Base-by-base conservation (phyloP, 2,329 filamentous ascomycete genomes). In the Cryphonectria radicalis region DNA sequence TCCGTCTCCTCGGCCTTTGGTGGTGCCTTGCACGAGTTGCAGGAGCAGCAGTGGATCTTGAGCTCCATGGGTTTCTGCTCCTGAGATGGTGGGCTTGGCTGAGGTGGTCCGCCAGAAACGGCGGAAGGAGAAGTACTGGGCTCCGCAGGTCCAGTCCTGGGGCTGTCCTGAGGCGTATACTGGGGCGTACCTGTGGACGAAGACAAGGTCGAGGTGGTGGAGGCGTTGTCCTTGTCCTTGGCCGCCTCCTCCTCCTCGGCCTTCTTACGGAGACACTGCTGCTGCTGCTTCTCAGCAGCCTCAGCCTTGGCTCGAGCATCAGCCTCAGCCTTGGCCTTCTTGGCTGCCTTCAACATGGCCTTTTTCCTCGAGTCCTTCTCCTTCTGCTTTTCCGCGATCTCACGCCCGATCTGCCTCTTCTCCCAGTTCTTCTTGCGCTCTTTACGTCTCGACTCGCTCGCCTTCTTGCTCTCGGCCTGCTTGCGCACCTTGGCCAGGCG, bases 401-500 rank as follows among this genome's bases (percentile, higher is more conserved):
- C 76, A 32, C 79, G 78, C 68, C 78, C 80, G 10, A 81, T 72
- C 62, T 81, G 79, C 22, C 77, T 79, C 75, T 79, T 84, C 74
- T 79, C 81, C 80, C 76, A 82, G 66, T 75, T 74, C 66, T 74
- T 80, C 73, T 77, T 82, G 57, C 82, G 79, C 74, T 82, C 83
- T 70, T 81, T 81, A 75, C 85, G 82, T 32, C 83, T 81, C 2
- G 82, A 84, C 57, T 84, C 82, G 35, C 82, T 82, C 0, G 82
- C 83, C 64, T 81, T 81, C 77, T 84, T 85, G 74, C 87, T 84
- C 72, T 87, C 85, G 0, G 80, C 73, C 0, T 81, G 83, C 75
- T 89, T 86, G 14, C 84, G 79, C 37, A 86, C 76, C 40, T 82
- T 83, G 4, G 88, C 90, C 13, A 81, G 75, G n/a, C 76, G 77